Percentiles rank a stretch among this genome's conserved stretches.
Evolutionary conservation across 768 basidiomycete species (phyloP).

Genomic region (Tylopilus vinaceipallidus): DNA sequence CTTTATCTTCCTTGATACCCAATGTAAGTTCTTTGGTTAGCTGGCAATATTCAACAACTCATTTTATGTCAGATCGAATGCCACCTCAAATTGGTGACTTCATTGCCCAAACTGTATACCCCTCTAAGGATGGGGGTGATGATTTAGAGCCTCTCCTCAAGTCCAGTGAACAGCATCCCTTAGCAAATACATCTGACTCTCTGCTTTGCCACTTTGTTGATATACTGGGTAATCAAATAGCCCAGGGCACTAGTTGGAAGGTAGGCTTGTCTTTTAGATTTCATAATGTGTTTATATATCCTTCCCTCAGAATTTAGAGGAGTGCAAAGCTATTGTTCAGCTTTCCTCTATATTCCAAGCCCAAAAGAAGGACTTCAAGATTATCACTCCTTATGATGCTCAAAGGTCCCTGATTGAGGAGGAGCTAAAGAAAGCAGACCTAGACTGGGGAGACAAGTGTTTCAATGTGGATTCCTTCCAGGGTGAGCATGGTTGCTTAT

Average conservation of each 20-base stretch:
- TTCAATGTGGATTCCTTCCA: slow-evolving; percentile 82
- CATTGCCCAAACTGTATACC: slow-evolving; percentile 68
- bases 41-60: background rate
- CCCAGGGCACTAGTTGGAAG: slow-evolving; percentile 38
- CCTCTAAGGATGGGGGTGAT: slow-evolving; percentile 39
- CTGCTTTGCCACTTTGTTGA: slow-evolving; percentile 69
- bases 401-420: slow-evolving; percentile 61
- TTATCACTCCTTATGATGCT: slow-evolving; percentile 81
- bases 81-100: slow-evolving; percentile 75
- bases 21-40: slow-evolving; percentile 50
- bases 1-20: slow-evolving; percentile 62
- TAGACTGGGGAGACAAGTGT: slow-evolving; percentile 61
- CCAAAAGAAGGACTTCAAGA: slow-evolving; percentile 47
- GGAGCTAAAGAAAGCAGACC: slow-evolving; percentile 41
- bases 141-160: slow-evolving; percentile 36
- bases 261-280: slow-evolving; percentile 21
- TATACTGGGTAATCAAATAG: slow-evolving; percentile 40
- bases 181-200: slow-evolving; percentile 36
- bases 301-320: slow-evolving; percentile 52
- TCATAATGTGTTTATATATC: background rate
- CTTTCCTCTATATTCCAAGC: slow-evolving; percentile 58
- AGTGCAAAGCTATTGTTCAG: slow-evolving; percentile 53
- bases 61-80: slow-evolving; percentile 64
- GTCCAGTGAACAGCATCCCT: slow-evolving; percentile 49
- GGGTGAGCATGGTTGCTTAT: slow-evolving; percentile 43